Conservation (phyloP, 2,329 filamentous ascomycete genomes). For the Colletotrichum destructivum region DNA sequence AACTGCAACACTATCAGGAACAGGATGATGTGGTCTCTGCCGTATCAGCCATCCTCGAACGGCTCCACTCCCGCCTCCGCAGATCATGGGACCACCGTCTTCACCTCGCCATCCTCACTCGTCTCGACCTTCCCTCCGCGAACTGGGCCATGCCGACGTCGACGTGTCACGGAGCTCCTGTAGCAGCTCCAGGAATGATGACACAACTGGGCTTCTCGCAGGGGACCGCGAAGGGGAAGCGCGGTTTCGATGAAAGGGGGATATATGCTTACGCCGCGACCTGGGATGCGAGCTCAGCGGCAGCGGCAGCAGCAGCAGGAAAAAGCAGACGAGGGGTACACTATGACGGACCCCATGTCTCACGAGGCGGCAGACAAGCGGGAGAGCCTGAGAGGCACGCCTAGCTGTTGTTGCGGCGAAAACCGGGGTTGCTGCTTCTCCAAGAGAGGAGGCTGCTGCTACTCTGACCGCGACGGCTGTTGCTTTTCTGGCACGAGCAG, state of each 20-base stretch:
- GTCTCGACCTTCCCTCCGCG: neutral
- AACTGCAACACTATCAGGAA: neutral
- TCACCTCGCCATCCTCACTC: conserved; percentile 1
- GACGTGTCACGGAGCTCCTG: conserved; percentile 3
- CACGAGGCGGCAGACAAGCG: neutral
- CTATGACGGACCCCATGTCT: conserved; percentile 5
- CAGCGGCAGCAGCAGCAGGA: neutral
- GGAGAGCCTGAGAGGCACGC: neutral
- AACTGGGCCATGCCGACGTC: neutral
- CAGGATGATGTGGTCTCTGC: conserved; percentile 19
- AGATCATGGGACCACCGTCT: neutral
- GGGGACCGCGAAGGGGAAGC: neutral
- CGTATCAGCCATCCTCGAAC: conserved; percentile 24
- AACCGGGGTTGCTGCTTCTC: conserved; percentile 12
- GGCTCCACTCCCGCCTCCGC: neutral
- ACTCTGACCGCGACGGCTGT: neutral
- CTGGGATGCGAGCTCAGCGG: neutral
- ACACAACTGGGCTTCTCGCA: neutral
- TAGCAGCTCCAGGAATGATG: conserved; percentile 9
- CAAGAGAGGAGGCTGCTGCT: conserved; percentile 22
- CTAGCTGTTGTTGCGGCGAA: conserved; percentile 1
- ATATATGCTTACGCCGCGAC: neutral
- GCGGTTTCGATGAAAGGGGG: neutral
- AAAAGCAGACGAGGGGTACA: neutral
- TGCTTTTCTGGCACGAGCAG: neutral